Evolutionary conservation across 768 basidiomycete genomes (phyloP), one percentile per base, ranked within the genome.

Genomic region (Hydnomerulius pinastri): DNA sequence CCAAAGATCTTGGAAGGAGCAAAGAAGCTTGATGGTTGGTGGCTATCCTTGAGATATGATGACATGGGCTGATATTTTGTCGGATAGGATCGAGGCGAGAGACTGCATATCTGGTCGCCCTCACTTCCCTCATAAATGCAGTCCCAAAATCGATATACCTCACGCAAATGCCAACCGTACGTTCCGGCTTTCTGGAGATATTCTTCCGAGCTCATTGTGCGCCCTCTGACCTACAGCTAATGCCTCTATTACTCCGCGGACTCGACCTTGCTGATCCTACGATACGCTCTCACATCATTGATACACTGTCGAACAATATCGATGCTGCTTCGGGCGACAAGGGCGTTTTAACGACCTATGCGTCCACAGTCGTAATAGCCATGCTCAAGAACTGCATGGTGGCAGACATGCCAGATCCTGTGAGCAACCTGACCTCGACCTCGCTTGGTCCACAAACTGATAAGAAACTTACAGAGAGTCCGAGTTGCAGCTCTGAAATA

Each of bases 241-340:
- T 98, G 57, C 94, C 97, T 1, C 77, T 98, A 12, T 76, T 99
- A 4, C 72, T 99, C 36, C 88, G 89, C 13, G 88, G 92, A 4
- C 79, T 98, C 15, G 84, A 90, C 35, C 71, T 97, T 4, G 81
- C 85, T 4, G 86, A 92, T 64, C 68, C 80, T 8, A 77, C 81
- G 23, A 82, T 95, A 52, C 85, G 92, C 20, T 77, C 80, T 13
- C 85, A 87, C 69, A 86, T 94, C 42, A 88, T 98, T 48, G 82
- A 89, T 46, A 87, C 86, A 8, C 76, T 98, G 30, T 77, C 83
- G 8, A 77, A 83, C 1, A 82, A 91, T 6, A 82, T 90, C 7
- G 79, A 82, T 35, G 79, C 81, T 1, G 74, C 78, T 56, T 73
- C 81, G 9, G 68, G 72, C 18, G 76, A 77, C 25, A 60, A 71